Percentiles rank a stretch among this genome's conserved stretches.
Conservation (phyloP, 257 asterid species). For the Ophiorrhiza pumila region DNA sequence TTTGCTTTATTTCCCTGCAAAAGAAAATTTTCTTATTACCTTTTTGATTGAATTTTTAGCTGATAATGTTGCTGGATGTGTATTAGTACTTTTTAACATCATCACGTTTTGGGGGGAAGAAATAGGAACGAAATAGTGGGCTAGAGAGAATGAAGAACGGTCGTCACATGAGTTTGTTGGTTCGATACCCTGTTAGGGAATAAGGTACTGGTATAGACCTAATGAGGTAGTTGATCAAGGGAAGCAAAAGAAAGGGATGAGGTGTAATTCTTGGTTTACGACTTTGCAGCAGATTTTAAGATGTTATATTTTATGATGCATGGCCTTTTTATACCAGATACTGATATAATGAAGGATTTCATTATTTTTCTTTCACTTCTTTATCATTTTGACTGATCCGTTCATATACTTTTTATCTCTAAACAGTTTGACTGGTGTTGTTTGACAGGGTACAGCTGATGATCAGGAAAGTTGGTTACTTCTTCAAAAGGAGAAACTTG, state of each 20-base stretch:
- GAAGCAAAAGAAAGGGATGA: not conserved
- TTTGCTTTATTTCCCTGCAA: not conserved
- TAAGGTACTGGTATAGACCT: not conserved
- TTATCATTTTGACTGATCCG: not conserved
- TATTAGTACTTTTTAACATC: not conserved
- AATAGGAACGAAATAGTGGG: too few relatives aligned
- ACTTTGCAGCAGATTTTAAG: not conserved
- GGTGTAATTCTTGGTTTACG: not conserved
- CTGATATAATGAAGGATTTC: not conserved
- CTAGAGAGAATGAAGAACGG: not conserved
- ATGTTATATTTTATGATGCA: not conserved
- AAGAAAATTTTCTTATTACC: not conserved
- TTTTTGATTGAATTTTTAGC: not conserved
- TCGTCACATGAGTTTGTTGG: not conserved
- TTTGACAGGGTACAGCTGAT: constrained; percentile 83
- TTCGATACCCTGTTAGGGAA: not conserved
- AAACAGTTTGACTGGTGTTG: not conserved
- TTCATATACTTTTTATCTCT: not conserved
- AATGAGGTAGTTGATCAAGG: not conserved
- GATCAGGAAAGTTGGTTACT: constrained; percentile 91
- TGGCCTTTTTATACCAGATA: not conserved
- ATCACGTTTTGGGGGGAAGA: not conserved
- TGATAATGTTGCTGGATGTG: not conserved
- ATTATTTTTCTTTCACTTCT: too few relatives aligned
- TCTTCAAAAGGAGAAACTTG: constrained; percentile 74